Percentiles rank a stretch among this genome's conserved stretches.
phyloP scores from a whole-genome alignment of 805 yeast species.

The Suhomyces sp. region DNA sequence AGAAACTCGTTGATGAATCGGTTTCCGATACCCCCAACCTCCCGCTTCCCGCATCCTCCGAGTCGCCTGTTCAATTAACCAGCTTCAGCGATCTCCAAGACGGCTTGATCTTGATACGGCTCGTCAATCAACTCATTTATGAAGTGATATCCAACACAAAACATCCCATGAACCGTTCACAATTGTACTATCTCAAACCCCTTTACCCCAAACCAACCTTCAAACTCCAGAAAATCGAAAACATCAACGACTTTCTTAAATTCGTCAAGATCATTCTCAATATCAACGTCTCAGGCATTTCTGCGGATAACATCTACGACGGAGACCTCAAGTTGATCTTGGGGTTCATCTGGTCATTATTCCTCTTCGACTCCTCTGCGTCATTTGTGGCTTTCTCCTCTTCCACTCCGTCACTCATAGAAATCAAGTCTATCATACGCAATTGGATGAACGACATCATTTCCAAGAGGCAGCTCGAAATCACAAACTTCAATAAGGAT shows the following conservation, averaged over 20 bases:
- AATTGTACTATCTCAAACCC: conserved; percentile 28
- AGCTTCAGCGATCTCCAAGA: conserved; percentile 36
- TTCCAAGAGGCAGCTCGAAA: conserved; percentile 14
- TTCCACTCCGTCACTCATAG: conserved; percentile 21
- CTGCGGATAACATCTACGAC: conserved; percentile 50
- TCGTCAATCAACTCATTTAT: conserved; percentile 34
- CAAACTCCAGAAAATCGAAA: conserved; percentile 48
- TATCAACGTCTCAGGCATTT: conserved; percentile 43
- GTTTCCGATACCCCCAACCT: conserved; percentile 10
- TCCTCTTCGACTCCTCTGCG: conserved; percentile 39
- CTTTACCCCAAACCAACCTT: conserved; percentile 38
- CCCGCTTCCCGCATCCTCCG: neutral
- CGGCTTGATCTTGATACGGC: conserved; percentile 39
- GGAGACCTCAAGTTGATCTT: conserved; percentile 48
- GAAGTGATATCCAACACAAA: conserved; percentile 18
- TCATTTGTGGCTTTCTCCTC: conserved; percentile 16
- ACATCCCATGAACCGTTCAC: conserved; percentile 12
- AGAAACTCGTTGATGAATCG: conserved; percentile 27
- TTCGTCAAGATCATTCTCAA: conserved; percentile 40
- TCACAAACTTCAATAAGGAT: conserved; percentile 52
- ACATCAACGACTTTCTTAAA: conserved; percentile 42
- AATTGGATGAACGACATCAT: conserved; percentile 51
- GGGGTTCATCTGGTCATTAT: conserved; percentile 51
- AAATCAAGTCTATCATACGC: conserved; percentile 34
- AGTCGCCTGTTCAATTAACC: conserved; percentile 12